Percentiles rank a stretch among this genome's conserved stretches.
These are phyloP conservation scores for Cubamyces sp. DNA, from an alignment of 768 basidiomycete species.

Conservation along the genomic window DNA sequence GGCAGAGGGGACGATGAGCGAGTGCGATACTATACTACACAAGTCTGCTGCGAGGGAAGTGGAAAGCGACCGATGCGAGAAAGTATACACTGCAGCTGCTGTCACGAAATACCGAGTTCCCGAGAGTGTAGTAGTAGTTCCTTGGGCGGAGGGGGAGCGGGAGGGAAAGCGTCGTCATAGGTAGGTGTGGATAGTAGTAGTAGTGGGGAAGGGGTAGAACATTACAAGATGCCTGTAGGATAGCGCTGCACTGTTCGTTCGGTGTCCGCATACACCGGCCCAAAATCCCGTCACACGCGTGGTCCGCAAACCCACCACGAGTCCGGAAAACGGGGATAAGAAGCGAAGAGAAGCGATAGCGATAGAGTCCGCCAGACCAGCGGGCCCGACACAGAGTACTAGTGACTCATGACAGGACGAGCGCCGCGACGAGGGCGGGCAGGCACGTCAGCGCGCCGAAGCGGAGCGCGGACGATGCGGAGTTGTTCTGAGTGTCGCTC, in stretches of 20 bases:
- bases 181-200: not conserved
- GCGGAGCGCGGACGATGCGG: slow-evolving; percentile 8
- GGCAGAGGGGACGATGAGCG: not conserved
- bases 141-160: no score
- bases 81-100: no score
- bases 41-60: not conserved
- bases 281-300: not conserved
- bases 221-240: slow-evolving; percentile 1
- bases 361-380: not conserved
- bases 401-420: slow-evolving; percentile 13
- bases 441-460: slow-evolving; percentile 8
- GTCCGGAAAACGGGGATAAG: not conserved
- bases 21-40: slow-evolving; percentile 4
- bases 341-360: not conserved
- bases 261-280: slow-evolving; percentile 13
- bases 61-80: not conserved
- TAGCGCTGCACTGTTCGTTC: slow-evolving; percentile 13
- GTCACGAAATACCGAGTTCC: no score
- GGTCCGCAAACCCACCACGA: no score
- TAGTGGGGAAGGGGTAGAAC: slow-evolving; percentile 6
- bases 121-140: no score
- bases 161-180: not conserved
- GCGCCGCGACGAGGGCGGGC: slow-evolving; percentile 14
- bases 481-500: slow-evolving; percentile 2
- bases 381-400: not conserved